Evolutionary conservation across 345 rosid genomes (phyloP), one percentile per base, ranked within the genome.

Genomic region (Eucalyptus pauciflora): DNA sequence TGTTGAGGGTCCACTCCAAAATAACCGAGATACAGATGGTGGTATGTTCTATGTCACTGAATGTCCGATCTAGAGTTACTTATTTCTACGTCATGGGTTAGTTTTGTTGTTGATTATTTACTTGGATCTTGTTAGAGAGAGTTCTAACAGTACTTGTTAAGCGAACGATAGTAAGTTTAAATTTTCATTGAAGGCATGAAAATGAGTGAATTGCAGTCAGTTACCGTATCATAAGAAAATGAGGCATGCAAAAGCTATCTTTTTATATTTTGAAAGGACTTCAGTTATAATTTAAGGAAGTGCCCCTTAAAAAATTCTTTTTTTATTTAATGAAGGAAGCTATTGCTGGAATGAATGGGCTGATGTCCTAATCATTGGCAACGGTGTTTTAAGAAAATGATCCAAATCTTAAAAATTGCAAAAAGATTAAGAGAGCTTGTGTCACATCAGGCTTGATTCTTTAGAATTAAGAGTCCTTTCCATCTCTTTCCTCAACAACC

Each of bases 31-130:
- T 31, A 15, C 41, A 31, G 79, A 86, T 50, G 90, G 90, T 88
- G 93, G 97, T 94, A 92, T 90, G 90, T 88, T 86, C 86, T 56
- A 33, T 86, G 58, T 80, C 29, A 41, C 48, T 76, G 85, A 76
- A 76, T 41, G 85, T 41, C 85, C 2, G 3, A 76, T 76, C 29
- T 20, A 3, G 48, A 18, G 27, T 76, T 18, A 37, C 46, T 37
- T 76, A 37, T 76, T 41, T 76, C 48, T 76, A 10, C 5, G 3
- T 76, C 85, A 41, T 41, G 48, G 51, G 69, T 80, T 67, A 51
- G 67, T 50, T 20, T 76, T 41, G 83, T 76, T 76, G 46, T 76
- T 76, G 85, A 41, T 76, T 41, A 41, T 76, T 41, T 20, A 20
- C 85, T 20, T 22, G 48, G 48, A 20, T 41, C 48, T 76, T 71